Conservation (phyloP, 306 rosid genomes). For the Coriaria nepalensis region DNA sequence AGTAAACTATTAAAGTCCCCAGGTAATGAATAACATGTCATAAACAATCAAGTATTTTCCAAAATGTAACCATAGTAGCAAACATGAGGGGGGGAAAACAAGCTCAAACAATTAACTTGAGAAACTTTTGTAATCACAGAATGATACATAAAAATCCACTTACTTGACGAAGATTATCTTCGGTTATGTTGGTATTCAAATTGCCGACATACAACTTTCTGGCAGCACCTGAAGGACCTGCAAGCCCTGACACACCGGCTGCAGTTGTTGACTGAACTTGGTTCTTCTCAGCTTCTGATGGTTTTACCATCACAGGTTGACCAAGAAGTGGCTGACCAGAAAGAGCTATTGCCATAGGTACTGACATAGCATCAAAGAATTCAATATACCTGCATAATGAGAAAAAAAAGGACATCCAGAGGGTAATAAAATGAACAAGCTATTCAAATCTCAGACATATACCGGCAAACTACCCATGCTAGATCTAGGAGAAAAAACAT, state of each 20-base stretch:
- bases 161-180: slow-evolving; percentile 83
- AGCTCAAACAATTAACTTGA: slow-evolving; percentile 7
- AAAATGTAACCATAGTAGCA: too few species aligned
- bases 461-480: too few species aligned
- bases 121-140: slow-evolving; percentile 7
- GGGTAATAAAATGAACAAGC: too few species aligned
- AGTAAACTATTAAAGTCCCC: too few species aligned
- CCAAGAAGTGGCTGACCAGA: slow-evolving; percentile 84
- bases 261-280: slow-evolving; percentile 75
- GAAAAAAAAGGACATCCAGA: slow-evolving; percentile 3
- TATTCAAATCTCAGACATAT: too few species aligned
- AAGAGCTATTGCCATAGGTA: slow-evolving; percentile 98
- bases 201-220: slow-evolving; percentile 93
- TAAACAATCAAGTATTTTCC: neutral
- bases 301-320: slow-evolving; percentile 97
- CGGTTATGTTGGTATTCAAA: slow-evolving; percentile 71
- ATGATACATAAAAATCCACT: slow-evolving; percentile 11
- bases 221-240: slow-evolving; percentile 92
- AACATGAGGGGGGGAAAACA: neutral
- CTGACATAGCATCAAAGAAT: slow-evolving; percentile 91
- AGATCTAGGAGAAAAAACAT: too few species aligned
- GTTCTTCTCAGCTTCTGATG: slow-evolving; percentile 99
- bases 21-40: neutral
- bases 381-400: slow-evolving; percentile 63
- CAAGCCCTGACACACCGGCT: slow-evolving; percentile 34